Evolutionary conservation across 805 yeast species (phyloP), one percentile per base, ranked within the genome.

Genomic region (Sugiyamaella valdiviana): DNA sequence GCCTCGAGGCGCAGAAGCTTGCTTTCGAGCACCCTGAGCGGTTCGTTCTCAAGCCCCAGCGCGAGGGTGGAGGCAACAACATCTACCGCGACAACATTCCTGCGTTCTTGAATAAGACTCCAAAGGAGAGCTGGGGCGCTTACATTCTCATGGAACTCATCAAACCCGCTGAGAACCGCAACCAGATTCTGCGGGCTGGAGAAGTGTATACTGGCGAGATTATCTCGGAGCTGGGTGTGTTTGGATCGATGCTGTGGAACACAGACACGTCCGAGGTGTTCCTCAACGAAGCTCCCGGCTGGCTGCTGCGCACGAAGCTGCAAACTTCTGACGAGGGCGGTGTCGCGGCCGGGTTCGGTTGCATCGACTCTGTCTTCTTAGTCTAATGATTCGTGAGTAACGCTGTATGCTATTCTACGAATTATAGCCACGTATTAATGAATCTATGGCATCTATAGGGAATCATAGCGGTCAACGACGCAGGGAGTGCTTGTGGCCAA

Each of bases 1-100:
- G 96, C 2, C 56, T 59, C 39, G 49, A 60, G 35, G 96, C 93
- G 4, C 79, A 77, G 50, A 68, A 75, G 51, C 65, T 86, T 40
- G 95, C 95, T 1, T 69, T 83, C 42, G 80, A 78, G 52, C 51
- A 65, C 1, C 91, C 96, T 0, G 79, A 78, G 46, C 73, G 75
- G 20, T 93, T 72, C 63, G 99, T 93, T 1, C 73, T 93, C 58
- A 93, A 93, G 62, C 99, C 99, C 3, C 99, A 93, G 67, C 78
- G 99, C 70, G 99, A 93, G 71, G 99, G 99, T 36, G 99, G 99
- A 41, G 99, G 99, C 16, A 89, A 93, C 65, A 93, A 93, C 63
- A 78, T 93, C 47, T 93, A 93, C 67, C 85, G 86, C 60, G 79
- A 80, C 35, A 85, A 87, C 58, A 93, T 93, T 50, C 96, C 96